Evolutionary conservation across 148 eudicot genomes (phyloP).

Genomic region (Selenicereus undatus): DNA sequence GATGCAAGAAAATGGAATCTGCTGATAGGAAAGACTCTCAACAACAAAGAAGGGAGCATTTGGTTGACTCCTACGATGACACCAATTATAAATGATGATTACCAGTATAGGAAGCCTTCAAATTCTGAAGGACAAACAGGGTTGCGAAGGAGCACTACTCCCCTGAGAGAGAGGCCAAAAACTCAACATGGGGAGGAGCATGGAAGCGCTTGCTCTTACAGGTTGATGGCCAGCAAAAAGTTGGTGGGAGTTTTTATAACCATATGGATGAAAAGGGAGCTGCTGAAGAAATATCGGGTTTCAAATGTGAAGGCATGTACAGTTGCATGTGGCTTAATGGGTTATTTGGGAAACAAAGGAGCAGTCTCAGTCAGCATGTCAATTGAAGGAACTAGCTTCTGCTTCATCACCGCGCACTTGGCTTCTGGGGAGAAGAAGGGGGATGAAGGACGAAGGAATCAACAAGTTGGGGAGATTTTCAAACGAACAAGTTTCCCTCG

Average conservation of each 20-base stretch:
- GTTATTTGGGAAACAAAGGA: constrained; percentile 43
- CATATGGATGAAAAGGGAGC: constrained; percentile 41
- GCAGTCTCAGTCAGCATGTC: constrained; percentile 70
- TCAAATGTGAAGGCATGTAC: constrained; percentile 46
- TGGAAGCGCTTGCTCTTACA: constrained; percentile 34
- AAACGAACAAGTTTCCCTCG: constrained; percentile 44
- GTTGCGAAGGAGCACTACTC: constrained; percentile 20
- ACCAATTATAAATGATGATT: constrained; percentile 42
- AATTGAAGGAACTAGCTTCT: constrained; percentile 57
- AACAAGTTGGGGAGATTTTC: constrained; percentile 59
- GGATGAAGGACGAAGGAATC: constrained; percentile 65
- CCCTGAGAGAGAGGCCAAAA: constrained; percentile 32
- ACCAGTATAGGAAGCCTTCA: constrained; percentile 42
- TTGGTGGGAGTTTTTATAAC: constrained; percentile 57
- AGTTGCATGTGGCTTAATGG: constrained; percentile 33
- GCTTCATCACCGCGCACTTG: constrained; percentile 66
- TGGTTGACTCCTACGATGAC: constrained; percentile 57
- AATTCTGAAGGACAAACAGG: constrained; percentile 31
- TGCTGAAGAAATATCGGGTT: constrained; percentile 40
- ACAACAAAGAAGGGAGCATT: constrained; percentile 68
- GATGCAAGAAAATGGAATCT: constrained; percentile 71
- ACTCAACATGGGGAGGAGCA: constrained; percentile 29
- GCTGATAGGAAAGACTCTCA: constrained; percentile 68
- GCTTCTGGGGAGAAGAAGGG: constrained; percentile 81
- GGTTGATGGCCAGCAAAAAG: constrained; percentile 50